Conservation (phyloP, 108 stramenopile genomes). For the Epithemia pelagica region DNA sequence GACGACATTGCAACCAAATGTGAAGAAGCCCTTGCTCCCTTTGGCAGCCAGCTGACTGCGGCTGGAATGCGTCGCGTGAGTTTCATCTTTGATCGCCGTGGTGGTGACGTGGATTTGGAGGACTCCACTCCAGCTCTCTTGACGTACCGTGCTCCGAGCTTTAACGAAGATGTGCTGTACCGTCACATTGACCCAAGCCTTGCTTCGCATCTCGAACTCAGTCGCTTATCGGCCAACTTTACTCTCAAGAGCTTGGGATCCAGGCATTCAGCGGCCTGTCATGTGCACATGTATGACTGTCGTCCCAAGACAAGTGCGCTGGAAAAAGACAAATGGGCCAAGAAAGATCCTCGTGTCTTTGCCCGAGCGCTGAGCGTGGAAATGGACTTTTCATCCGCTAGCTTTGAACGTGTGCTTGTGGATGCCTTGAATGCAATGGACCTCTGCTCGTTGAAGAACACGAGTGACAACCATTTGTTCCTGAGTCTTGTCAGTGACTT, state of each 20-base stretch:
- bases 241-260: constrained; percentile 66
- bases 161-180: constrained; percentile 87
- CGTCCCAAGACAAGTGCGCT: constrained; percentile 71
- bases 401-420: constrained; percentile 89
- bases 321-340: constrained; percentile 74
- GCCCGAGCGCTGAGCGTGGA: constrained; percentile 79
- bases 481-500: constrained; percentile 87
- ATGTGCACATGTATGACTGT: constrained; percentile 93
- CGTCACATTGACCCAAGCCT: constrained; percentile 91
- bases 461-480: constrained; percentile 92
- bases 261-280: constrained; percentile 70
- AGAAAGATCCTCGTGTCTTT: constrained; percentile 69
- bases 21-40: constrained; percentile 34
- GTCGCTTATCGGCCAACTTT: constrained; percentile 86
- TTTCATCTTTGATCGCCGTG: constrained; percentile 47
- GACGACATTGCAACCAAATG: constrained; percentile 41
- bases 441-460: constrained; percentile 34
- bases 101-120: constrained; percentile 25
- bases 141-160: constrained; percentile 83
- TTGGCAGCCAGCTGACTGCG: constrained; percentile 39
- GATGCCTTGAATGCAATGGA: constrained; percentile 92
- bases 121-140: constrained; percentile 76
- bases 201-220: constrained; percentile 87
- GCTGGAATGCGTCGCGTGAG: constrained; percentile 79
- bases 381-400: constrained; percentile 60